Percentiles rank a stretch among this genome's conserved stretches.
These are phyloP conservation scores for Hypsizygus marmoreus DNA, from an alignment of 768 basidiomycete genomes.

Conservation along the genomic window DNA sequence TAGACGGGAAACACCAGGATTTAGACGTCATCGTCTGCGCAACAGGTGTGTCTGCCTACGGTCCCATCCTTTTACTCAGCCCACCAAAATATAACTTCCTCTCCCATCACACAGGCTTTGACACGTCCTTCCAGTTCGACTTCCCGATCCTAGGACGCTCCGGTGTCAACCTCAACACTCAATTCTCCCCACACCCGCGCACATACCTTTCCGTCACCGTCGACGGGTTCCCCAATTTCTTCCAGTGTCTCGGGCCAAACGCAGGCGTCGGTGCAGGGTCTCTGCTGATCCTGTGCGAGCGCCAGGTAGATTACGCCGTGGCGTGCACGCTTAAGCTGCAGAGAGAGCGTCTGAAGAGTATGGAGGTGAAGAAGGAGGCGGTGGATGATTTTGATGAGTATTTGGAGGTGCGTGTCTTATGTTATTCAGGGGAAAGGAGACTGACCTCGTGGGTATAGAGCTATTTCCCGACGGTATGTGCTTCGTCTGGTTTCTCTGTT, in stretches of 20 bases:
- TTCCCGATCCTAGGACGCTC: conserved; percentile 57
- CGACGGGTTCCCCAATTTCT: conserved; percentile 73
- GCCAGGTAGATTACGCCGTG: conserved; percentile 58
- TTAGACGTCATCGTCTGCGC: conserved; percentile 66
- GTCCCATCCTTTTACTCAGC: background rate
- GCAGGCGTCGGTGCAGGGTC: conserved; percentile 55
- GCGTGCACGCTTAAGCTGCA: conserved; percentile 60
- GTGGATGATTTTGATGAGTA: conserved; percentile 64
- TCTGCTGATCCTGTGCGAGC: conserved; percentile 55
- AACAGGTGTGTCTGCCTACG: conserved; percentile 41
- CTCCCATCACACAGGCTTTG: conserved; percentile 42
- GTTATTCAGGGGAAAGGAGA: background rate
- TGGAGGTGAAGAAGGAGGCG: conserved; percentile 60
- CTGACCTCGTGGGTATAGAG: conserved; percentile 29
- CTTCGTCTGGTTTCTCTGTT: too few relatives aligned
- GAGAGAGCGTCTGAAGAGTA: conserved; percentile 61
- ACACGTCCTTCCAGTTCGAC: conserved; percentile 47
- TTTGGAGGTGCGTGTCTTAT: conserved; percentile 43
- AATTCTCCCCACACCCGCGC: conserved; percentile 54
- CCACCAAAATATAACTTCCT: background rate
- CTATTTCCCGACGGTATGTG: conserved; percentile 46
- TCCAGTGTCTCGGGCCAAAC: conserved; percentile 59
- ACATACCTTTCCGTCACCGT: conserved; percentile 62
- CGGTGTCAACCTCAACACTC: conserved; percentile 53
- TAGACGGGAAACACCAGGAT: conserved; percentile 53